A percentile compares a stretch with the other conserved stretches of the same genome.
phyloP scores from a whole-genome alignment of 164 flowering plant species.

The Taxillus chinensis region DNA sequence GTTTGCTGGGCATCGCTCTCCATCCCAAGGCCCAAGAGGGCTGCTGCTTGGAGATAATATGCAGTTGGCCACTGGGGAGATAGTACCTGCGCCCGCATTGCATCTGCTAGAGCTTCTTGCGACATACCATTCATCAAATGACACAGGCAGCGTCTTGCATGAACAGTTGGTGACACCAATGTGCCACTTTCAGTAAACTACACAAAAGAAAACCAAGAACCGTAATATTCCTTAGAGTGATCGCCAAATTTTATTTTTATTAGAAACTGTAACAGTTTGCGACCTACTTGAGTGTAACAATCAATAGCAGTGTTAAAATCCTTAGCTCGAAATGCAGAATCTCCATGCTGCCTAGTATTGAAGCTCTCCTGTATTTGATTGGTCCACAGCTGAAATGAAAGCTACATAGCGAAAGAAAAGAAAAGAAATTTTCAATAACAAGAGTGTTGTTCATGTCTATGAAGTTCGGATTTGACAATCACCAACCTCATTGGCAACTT shows the following conservation, averaged over 20 bases:
- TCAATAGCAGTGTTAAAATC: slow-evolving; percentile 38
- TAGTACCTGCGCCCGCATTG: slow-evolving; percentile 55
- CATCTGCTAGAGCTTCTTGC: slow-evolving; percentile 57
- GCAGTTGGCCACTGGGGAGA: slow-evolving; percentile 50
- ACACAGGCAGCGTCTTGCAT: slow-evolving; percentile 48
- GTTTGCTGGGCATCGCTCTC: slow-evolving; percentile 46
- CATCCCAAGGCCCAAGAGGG: slow-evolving; percentile 51
- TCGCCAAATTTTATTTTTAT: not conserved
- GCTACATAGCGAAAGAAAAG: slow-evolving; percentile 19
- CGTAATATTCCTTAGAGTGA: not conserved
- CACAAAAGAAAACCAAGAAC: not conserved
- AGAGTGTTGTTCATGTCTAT: not conserved
- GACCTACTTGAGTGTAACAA: slow-evolving; percentile 40
- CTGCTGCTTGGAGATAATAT: slow-evolving; percentile 53
- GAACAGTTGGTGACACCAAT: slow-evolving; percentile 48
- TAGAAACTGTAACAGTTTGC: not conserved
- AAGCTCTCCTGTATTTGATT: slow-evolving; percentile 48
- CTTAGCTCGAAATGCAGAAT: slow-evolving; percentile 42
- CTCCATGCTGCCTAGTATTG: slow-evolving; percentile 45
- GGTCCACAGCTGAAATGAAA: slow-evolving; percentile 58
- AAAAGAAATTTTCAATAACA: not conserved
- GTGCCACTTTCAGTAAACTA: slow-evolving; percentile 56
- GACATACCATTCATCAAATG: slow-evolving; percentile 41
- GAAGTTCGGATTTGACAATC: not conserved
- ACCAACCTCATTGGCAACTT: not conserved